Conservation (phyloP, 2,329 filamentous ascomycete genomes). For the Stagonosporopsis chrysanthemi region DNA sequence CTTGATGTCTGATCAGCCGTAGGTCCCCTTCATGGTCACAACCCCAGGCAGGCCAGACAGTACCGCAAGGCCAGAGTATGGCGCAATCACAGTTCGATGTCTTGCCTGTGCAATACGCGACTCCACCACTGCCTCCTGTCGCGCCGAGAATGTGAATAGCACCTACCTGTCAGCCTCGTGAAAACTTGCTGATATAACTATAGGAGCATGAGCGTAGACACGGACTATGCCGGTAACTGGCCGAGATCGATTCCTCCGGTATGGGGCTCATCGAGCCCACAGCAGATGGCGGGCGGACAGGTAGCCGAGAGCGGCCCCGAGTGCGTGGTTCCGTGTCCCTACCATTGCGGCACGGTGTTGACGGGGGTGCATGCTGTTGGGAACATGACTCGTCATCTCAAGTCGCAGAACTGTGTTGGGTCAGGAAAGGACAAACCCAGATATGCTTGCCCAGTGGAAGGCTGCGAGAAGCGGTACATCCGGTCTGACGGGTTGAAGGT, state of each 20-base stretch:
- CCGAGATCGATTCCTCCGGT: background rate
- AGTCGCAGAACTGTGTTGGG: constrained; percentile 31
- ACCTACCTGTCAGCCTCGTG: background rate
- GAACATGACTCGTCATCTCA: constrained; percentile 40
- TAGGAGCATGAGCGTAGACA: background rate
- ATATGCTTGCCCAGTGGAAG: constrained; percentile 26
- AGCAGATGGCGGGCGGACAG: background rate
- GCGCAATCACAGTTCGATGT: background rate
- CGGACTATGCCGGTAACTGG: background rate
- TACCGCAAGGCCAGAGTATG: background rate
- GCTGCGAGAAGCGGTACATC: constrained; percentile 34
- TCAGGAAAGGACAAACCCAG: constrained; percentile 24
- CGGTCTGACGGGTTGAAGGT: constrained; percentile 37
- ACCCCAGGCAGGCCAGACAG: background rate
- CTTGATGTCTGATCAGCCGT: background rate
- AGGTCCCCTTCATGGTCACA: constrained; percentile 1
- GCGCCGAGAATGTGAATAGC: constrained; percentile 3
- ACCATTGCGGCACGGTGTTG: constrained; percentile 32
- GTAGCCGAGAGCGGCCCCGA: constrained; percentile 2
- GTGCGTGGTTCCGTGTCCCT: constrained; percentile 27
- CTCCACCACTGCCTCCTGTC: background rate
- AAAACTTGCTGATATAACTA: background rate
- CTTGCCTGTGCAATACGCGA: background rate
- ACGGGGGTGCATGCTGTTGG: constrained; percentile 37
- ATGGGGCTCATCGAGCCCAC: background rate